A percentile compares a stretch with the other conserved stretches of the same genome.
Evolutionary conservation across 1,284 basidiomycete genomes (phyloP).

Genomic region (Cryptococcus deneoformans): DNA sequence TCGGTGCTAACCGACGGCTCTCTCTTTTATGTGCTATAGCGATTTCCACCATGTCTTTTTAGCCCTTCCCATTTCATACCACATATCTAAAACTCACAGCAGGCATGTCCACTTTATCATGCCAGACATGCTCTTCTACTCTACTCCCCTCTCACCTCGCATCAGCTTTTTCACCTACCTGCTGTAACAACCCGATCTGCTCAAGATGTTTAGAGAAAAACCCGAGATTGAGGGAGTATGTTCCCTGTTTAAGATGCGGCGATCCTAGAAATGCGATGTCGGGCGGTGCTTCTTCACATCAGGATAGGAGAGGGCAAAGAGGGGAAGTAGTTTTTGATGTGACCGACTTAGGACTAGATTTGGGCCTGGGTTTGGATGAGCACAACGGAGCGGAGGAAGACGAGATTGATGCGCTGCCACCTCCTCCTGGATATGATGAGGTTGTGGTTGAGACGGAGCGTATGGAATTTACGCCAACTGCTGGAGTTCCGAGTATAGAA

Average conservation of each 20-base stretch:
- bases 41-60: no score
- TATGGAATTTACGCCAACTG: no score
- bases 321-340: not conserved
- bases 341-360: slow-evolving; percentile 1
- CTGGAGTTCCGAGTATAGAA: no score
- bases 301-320: not conserved
- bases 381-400: slow-evolving; percentile 15
- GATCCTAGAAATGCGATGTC: slow-evolving; percentile 18
- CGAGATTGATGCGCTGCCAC: not conserved
- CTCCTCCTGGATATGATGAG: not conserved
- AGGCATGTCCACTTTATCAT: slow-evolving; percentile 3
- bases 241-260: slow-evolving; percentile 17
- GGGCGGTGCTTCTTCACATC: not conserved
- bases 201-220: slow-evolving; percentile 20
- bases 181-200: slow-evolving; percentile 41
- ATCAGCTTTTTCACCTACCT: slow-evolving; percentile 26
- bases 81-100: no score
- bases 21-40: no score
- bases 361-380: not conserved
- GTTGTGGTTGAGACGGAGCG: not conserved
- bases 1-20: no score
- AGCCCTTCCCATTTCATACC: no score
- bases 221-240: slow-evolving; percentile 3
- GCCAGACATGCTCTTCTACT: slow-evolving; percentile 36
- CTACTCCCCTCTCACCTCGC: slow-evolving; percentile 3